These are phyloP conservation scores for Diaporthe citriasiana DNA, from an alignment of 2,329 filamentous ascomycete species.

Conservation along the genomic window DNA sequence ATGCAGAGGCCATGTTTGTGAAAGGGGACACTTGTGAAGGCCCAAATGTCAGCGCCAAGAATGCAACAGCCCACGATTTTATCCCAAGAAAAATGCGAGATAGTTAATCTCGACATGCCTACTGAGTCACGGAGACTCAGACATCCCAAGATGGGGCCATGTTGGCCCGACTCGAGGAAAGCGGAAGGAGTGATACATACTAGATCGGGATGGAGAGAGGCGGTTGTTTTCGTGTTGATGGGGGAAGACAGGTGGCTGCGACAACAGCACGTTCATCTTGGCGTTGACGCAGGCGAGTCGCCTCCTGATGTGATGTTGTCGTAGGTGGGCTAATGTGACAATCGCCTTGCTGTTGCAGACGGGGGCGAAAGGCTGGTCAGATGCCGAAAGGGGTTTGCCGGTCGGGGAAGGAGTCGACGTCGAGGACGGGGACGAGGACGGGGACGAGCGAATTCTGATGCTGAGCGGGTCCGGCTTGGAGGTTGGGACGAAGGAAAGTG, in stretches of 20 bases:
- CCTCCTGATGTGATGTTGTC: constrained; percentile 11
- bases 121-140: constrained; percentile 36
- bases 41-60: constrained; percentile 40
- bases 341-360: not conserved
- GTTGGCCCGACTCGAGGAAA: not conserved
- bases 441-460: constrained; percentile 33
- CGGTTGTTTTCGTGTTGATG: constrained; percentile 70
- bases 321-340: not conserved
- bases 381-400: not conserved
- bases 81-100: not conserved
- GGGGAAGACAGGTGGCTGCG: constrained; percentile 71
- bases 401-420: constrained; percentile 9
- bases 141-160: not conserved
- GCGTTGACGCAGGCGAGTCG: constrained; percentile 35
- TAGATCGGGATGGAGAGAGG: constrained; percentile 67
- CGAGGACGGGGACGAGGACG: constrained; percentile 21
- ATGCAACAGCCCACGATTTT: not conserved
- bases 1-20: constrained; percentile 62
- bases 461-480: constrained; percentile 28
- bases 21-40: constrained; percentile 61
- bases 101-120: not conserved
- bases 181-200: constrained; percentile 58
- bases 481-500: constrained; percentile 32
- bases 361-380: constrained; percentile 11
- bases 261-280: constrained; percentile 74